Evolutionary conservation across 257 asterid species (phyloP), one percentile per base, ranked within the genome.

Genomic region (Fraxinus excelsior): DNA sequence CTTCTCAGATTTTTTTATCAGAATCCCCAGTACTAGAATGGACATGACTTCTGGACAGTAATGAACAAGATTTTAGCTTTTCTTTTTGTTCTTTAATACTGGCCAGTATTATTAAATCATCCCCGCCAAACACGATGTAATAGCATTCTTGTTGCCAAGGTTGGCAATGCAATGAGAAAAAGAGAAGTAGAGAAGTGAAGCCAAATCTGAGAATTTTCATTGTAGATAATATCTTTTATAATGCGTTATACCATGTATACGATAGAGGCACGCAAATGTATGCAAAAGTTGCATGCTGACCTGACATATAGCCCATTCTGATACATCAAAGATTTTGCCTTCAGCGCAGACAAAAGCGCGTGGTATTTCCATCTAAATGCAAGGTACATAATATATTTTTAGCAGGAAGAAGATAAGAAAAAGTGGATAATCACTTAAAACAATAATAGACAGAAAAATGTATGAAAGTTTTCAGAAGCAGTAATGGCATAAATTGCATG

Each of bases 281-380:
- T 40, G 14, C 46, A 37, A 37, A 37, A 37, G 40, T 37, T 37
- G 42, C 42, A 42, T 2, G 49, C 93, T 44, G 66, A 96, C 99
- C 98, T 96, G 99, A 79, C 98, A 96, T 85, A 90, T 89, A 40
- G 99, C 99, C 99, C 99, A 96, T 84, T 96, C 99, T 1, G 99
- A 96, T 38, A 96, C 99, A 76, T 96, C 99, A 76, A 93, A 96
- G 72, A 96, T 88, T 86, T 74, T 96, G 94, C 90, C 89, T 87
- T 96, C 99, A 74, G 98, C 99, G 64, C 98, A 96, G 26, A 96
- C 99, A 81, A 96, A 95, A 49, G 99, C 99, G 28, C 98, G 91
- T 16, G 99, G 98, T 82, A 93, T 96, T 81, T 96, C 99, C 88
- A 89, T 89, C 99, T 93, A 81, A 23, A 82, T 2, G 64, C 58